phyloP scores from a whole-genome alignment of 148 eudicot species.

The Camellia sinensis region DNA sequence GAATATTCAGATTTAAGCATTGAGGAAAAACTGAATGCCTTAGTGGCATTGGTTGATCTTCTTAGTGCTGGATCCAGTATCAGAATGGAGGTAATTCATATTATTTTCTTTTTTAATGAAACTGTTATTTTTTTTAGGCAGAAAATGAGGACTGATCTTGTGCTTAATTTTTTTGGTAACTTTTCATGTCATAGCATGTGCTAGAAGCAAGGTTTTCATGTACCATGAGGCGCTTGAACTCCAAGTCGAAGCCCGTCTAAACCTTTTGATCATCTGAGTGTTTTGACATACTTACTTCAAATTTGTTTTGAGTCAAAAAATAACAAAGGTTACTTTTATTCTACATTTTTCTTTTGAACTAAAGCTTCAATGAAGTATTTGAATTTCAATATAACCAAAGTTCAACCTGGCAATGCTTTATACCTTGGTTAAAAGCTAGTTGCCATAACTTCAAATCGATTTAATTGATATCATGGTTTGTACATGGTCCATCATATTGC shows the following conservation, averaged over 20 bases:
- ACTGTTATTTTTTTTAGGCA: not conserved
- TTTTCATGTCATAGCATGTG: no score
- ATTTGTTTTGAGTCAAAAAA: not conserved
- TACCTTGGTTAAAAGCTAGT: not conserved
- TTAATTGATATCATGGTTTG: not conserved
- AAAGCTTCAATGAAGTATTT: not conserved
- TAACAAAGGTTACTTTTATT: not conserved
- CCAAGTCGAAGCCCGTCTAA: no score
- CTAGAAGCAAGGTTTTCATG: not conserved
- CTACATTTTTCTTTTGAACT: not conserved
- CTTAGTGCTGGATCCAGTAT: conserved; percentile 69
- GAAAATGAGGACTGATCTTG: not conserved
- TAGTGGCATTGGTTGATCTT: conserved; percentile 79
- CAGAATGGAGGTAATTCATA: conserved; percentile 63
- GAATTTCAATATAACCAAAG: not conserved
- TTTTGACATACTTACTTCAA: not conserved
- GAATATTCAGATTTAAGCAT: conserved; percentile 86
- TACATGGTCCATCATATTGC: not conserved
- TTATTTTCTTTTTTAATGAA: not conserved
- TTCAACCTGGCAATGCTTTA: not conserved
- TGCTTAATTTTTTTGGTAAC: not conserved
- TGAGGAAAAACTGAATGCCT: conserved; percentile 83
- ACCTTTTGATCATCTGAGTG: no score
- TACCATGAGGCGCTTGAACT: no score
- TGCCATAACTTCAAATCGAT: not conserved